These are phyloP conservation scores for Arthrobotrys pseudoclavata DNA, from an alignment of 2,329 filamentous ascomycete genomes.

Conservation along the genomic window DNA sequence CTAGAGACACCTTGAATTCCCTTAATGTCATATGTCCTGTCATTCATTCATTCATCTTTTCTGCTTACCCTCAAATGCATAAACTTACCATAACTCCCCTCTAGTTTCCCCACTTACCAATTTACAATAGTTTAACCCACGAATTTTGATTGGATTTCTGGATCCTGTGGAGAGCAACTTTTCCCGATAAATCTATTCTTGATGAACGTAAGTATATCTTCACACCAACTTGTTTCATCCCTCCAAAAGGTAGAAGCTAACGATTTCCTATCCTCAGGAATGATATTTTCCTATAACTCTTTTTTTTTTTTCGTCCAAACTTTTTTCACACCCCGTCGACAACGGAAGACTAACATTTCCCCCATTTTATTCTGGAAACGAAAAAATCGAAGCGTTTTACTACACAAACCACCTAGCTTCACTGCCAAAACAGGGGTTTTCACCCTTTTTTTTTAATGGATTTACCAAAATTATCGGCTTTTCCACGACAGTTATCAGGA, in stretches of 20 bases:
- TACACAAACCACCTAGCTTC: not conserved
- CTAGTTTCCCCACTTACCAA: slow-evolving; percentile 12
- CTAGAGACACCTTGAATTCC: too few species aligned
- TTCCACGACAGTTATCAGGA: not conserved
- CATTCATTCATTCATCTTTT: not conserved
- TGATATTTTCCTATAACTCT: not conserved
- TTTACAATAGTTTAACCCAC: not conserved
- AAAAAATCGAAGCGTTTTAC: not conserved
- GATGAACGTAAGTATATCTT: not conserved
- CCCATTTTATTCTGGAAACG: not conserved
- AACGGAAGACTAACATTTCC: not conserved
- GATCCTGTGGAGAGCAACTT: slow-evolving; percentile 8
- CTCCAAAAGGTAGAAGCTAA: not conserved
- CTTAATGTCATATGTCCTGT: not conserved
- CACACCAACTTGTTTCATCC: too few species aligned
- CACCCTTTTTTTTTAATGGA: not conserved
- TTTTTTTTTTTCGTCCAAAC: not conserved
- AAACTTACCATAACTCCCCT: not conserved
- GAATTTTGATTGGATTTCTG: not conserved
- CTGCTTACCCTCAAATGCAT: not conserved
- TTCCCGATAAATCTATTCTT: not conserved
- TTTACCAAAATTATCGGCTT: not conserved
- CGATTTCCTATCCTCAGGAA: not conserved
- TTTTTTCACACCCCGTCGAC: not conserved
- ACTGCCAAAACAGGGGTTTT: not conserved